These are phyloP conservation scores for Excoecaria agallocha DNA, from an alignment of 345 rosid species.

Conservation along the genomic window DNA sequence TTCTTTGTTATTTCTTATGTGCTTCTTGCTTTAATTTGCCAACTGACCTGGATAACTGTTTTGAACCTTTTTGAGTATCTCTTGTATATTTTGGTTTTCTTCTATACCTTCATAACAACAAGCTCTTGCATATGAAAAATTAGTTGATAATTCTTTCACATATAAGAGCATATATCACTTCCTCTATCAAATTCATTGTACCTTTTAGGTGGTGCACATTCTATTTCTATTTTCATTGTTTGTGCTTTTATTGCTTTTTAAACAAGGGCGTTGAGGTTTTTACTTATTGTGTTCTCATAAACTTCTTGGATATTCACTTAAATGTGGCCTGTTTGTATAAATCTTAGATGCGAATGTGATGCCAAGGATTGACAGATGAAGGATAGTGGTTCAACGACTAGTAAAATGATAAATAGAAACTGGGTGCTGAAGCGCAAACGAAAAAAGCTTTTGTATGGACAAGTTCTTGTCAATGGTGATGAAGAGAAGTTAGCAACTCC, in stretches of 20 bases:
- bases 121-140: not conserved
- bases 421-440: slow-evolving; percentile 98
- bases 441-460: slow-evolving; percentile 71
- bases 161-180: not conserved
- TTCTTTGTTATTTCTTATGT: not conserved
- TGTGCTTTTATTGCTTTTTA: not conserved
- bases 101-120: not conserved
- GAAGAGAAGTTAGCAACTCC: slow-evolving; percentile 44
- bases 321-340: slow-evolving; percentile 18
- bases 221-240: not conserved
- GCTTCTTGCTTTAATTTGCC: not conserved
- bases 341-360: slow-evolving; percentile 24
- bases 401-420: slow-evolving; percentile 75
- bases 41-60: not conserved
- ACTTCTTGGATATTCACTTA: slow-evolving; percentile 13
- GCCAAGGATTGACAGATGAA: slow-evolving; percentile 40
- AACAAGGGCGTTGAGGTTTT: slow-evolving; percentile 14
- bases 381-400: slow-evolving; percentile 50
- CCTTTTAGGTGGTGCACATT: not conserved
- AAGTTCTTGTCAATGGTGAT: slow-evolving; percentile 53
- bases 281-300: slow-evolving; percentile 4
- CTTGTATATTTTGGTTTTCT: not conserved
- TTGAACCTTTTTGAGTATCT: not conserved
- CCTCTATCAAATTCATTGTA: not conserved
- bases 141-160: not conserved